phyloP scores from a whole-genome alignment of 495 filamentous ascomycete species.

The Podospora anserina region DNA sequence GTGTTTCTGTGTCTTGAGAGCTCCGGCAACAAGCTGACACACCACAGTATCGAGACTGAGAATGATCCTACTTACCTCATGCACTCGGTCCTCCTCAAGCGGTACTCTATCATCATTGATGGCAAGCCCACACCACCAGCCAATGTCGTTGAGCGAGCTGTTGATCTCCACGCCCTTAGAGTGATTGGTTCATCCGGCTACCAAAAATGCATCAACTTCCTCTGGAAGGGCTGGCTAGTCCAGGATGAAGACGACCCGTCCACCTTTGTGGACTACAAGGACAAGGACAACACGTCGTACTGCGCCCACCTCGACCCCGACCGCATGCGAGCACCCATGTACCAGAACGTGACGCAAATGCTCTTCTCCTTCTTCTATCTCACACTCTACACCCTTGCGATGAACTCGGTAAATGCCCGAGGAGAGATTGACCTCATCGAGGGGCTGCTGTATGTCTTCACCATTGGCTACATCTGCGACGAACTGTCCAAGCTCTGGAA shows the following conservation, averaged over 20 bases:
- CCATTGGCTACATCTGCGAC: conserved; percentile 86
- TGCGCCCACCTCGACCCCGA: conserved; percentile 85
- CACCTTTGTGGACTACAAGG: conserved; percentile 77
- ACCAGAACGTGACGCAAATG: conserved; percentile 88
- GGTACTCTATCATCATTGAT: conserved; percentile 76
- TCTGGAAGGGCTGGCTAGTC: conserved; percentile 95
- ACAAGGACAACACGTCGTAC: conserved; percentile 70
- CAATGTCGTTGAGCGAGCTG: conserved; percentile 87
- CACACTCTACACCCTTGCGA: conserved; percentile 79
- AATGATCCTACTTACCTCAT: conserved; percentile 73
- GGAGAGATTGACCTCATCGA: conserved; percentile 85
- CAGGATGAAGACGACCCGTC: conserved; percentile 87
- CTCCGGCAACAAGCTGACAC: background rate
- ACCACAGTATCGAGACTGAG: conserved; percentile 70
- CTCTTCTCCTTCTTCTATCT: conserved; percentile 78
- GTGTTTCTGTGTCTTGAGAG: background rate
- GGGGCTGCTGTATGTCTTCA: conserved; percentile 82
- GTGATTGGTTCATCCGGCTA: conserved; percentile 92
- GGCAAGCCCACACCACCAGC: conserved; percentile 67
- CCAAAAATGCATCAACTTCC: conserved; percentile 83
- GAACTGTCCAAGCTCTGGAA: conserved; percentile 88
- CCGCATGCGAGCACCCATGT: conserved; percentile 84
- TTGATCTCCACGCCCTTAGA: conserved; percentile 84
- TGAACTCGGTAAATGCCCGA: conserved; percentile 78
- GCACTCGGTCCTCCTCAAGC: conserved; percentile 79